phyloP scores from a whole-genome alignment of 768 basidiomycete species.

The Termitomyces sp. region DNA sequence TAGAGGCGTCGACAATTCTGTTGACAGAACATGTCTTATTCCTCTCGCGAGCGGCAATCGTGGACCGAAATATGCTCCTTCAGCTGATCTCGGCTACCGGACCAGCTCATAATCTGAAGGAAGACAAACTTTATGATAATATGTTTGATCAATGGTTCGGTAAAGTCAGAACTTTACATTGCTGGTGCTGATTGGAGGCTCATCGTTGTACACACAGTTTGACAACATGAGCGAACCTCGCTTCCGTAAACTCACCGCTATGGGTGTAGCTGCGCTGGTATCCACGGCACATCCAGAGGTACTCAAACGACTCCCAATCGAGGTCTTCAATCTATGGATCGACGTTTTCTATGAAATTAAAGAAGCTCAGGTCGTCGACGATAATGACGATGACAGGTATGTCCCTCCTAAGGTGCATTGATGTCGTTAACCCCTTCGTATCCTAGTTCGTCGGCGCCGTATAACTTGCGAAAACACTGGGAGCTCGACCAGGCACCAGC shows the following conservation, averaged over 20 bases:
- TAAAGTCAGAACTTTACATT: slow-evolving; percentile 43
- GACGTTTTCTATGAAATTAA: slow-evolving; percentile 87
- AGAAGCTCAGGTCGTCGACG: slow-evolving; percentile 49
- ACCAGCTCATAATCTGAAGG: slow-evolving; percentile 38
- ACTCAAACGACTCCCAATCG: slow-evolving; percentile 64
- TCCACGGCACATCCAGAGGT: slow-evolving; percentile 74
- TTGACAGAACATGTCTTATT: slow-evolving; percentile 72
- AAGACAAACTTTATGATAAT: slow-evolving; percentile 57
- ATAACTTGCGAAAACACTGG: slow-evolving; percentile 62
- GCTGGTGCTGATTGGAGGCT: slow-evolving; percentile 1
- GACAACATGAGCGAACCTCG: slow-evolving; percentile 88
- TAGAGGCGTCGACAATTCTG: slow-evolving; percentile 38
- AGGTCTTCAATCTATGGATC: slow-evolving; percentile 84
- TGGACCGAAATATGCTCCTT: slow-evolving; percentile 63
- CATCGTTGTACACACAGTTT: slow-evolving; percentile 48
- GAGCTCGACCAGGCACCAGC: slow-evolving; percentile 57
- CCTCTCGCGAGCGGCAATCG: slow-evolving; percentile 69
- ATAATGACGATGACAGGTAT: slow-evolving; percentile 36
- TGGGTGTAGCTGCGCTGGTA: slow-evolving; percentile 76
- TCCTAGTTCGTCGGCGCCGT: slow-evolving; percentile 21
- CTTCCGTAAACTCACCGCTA: slow-evolving; percentile 78
- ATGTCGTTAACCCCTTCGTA: slow-evolving; percentile 6
- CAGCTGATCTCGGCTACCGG: slow-evolving; percentile 68
- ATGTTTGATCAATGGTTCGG: slow-evolving; percentile 83
- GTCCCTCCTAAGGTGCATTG: slow-evolving; percentile 1